Evolutionary conservation across 1,139 yeast genomes (phyloP), one percentile per base, ranked within the genome.

Genomic region (Protomyces macrosporus): DNA sequence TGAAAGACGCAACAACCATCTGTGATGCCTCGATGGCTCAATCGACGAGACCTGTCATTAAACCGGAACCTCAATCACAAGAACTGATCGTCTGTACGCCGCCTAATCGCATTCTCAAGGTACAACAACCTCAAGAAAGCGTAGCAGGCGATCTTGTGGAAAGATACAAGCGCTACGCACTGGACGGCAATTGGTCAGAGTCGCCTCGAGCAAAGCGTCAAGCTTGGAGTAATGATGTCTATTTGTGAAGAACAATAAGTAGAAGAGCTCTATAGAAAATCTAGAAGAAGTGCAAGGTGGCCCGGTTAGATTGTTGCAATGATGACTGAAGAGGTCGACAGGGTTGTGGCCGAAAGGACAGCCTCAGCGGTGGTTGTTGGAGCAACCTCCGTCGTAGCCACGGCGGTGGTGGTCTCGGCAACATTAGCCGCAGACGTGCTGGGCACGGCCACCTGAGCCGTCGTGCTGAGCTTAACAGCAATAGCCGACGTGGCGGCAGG

Each of bases 161-260:
- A 12, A 48, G 33, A 7, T 57, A 57, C 33, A 35, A 48, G 37
- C 36, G 34, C 33, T 50, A 40, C 4, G 50, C 55, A 4, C 3
- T 14, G 34, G 55, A 42, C 7, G 61, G 61, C 7, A 30, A 34
- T 4, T 57, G 61, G 61, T 53, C 51, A 42, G 61, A 57, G 12
- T 36, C 53, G 34, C 55, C 61, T 32, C 54, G 55, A 23, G 40
- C 23, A 30, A 57, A 57, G 35, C 48, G 61, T 9, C 54, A 50
- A 34, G 50, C 55, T 10, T 37, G 36, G 37, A 48, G 51, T 33
- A 14, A 37, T 1, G 61, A 57, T 40, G 50, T 57, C 9, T 35
- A 33, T 23, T 7, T 57, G 16, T 57, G 45, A 45, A 42, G 3
- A 10, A 23, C 9, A 39, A 14, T 6, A 39, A 39, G 12, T 39